Evolutionary conservation across 1,139 yeast species (phyloP), one percentile per base, ranked within the genome.

Genomic region (Blastobotrys petasosporus): DNA sequence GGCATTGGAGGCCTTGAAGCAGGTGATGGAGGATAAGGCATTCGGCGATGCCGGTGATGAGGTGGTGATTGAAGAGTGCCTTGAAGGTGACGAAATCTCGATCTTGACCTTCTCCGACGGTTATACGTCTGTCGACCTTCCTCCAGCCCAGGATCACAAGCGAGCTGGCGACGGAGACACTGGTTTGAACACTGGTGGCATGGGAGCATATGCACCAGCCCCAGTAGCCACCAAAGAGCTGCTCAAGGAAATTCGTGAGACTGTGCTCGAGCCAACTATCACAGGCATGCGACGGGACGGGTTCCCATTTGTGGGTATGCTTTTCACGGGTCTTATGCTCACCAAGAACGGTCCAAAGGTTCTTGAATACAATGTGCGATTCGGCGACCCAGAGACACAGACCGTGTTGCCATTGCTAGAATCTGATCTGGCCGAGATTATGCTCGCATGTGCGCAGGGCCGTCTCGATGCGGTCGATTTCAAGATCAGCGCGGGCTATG

Each of bases 191-290:
- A 94, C 98, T 44, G 99, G 99, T 55, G 99, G 99, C 54, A 94
- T 94, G 99, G 99, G 99, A 53, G 95, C 98, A 13, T 94, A 94
- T 62, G 94, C 97, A 3, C 99, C 98, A 41, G 95, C 97, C 7
- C 98, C 98, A 45, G 76, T 90, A 51, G 92, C 85, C 17, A 82
- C 92, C 28, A 80, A 85, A 4, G 74, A 75, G 32, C 66, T 92
- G 32, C 69, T 88, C 58, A 69, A 75, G 50, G 74, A 80, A 64
- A 88, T 94, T 60, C 80, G 88, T 61, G 72, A 73, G 44, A 74
- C 77, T 29, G 77, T 94, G 59, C 77, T 94, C 57, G 81, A 84
- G 68, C 98, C 97, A 48, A 85, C 97, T 38, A 83, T 94, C 62
- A 92, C 82, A 57, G 98, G 98, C 50, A 86, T 94, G 96, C 84